Evolutionary conservation across 2,329 filamentous ascomycete genomes (phyloP).

Genomic region (Rasamsonia emersonii): DNA sequence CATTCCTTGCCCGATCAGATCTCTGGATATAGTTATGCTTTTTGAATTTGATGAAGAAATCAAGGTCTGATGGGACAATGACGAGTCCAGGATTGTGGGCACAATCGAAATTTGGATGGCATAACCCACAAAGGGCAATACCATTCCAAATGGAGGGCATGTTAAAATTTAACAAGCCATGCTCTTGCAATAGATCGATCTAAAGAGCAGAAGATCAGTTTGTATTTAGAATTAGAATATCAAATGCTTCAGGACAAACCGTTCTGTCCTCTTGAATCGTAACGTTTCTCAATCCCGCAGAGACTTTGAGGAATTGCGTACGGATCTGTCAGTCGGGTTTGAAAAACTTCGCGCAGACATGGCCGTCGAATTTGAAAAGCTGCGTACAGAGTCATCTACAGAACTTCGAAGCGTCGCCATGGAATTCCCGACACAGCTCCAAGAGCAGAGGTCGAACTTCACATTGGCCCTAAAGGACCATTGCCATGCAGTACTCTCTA

Average conservation of each 20-base stretch:
- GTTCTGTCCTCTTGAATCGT: neutral
- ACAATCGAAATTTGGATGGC: neutral
- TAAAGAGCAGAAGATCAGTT: slow-evolving; percentile 1
- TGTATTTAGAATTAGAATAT: neutral
- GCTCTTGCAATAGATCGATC: neutral
- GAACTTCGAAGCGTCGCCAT: neutral
- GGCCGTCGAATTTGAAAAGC: no score
- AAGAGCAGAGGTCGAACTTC: no score
- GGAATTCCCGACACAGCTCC: neutral
- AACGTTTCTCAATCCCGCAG: no score
- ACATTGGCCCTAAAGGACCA: no score
- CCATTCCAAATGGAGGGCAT: neutral
- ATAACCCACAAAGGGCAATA: neutral
- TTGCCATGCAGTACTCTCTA: no score
- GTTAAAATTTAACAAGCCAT: neutral
- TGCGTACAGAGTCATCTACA: no score
- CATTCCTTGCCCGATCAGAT: neutral
- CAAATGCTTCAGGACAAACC: neutral
- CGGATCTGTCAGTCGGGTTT: no score
- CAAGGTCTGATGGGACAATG: neutral
- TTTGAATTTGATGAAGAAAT: neutral
- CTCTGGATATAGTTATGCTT: neutral
- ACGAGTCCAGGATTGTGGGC: neutral
- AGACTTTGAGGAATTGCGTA: no score
- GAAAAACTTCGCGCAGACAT: no score